Conservation (phyloP, 768 basidiomycete genomes). For the Kwoniella heveanensis region DNA sequence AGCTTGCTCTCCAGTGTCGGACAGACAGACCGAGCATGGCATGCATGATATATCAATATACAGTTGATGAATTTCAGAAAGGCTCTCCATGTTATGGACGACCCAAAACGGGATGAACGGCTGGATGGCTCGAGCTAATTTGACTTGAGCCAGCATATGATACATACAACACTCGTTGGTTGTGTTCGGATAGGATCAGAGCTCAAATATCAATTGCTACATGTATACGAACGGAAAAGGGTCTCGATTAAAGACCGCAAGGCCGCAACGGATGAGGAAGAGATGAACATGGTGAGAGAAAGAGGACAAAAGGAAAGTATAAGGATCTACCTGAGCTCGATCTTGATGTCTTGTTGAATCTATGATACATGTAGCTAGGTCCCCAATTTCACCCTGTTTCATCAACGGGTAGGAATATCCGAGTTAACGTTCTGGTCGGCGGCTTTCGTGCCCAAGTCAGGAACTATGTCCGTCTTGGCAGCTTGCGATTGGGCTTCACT, state of each 20-base stretch:
- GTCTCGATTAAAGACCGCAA: too few relatives aligned
- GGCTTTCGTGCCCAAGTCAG: slow-evolving; percentile 1
- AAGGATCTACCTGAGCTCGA: background rate
- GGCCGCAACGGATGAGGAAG: background rate
- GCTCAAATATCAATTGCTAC: background rate
- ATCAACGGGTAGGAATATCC: slow-evolving; percentile 8
- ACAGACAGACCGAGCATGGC: too few relatives aligned
- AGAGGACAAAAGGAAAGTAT: background rate
- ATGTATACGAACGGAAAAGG: background rate
- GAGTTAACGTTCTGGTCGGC: slow-evolving; percentile 1
- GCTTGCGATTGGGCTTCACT: background rate
- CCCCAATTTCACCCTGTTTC: too few relatives aligned
- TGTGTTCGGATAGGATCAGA: background rate
- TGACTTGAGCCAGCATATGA: background rate
- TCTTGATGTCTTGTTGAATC: background rate
- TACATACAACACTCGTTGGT: background rate
- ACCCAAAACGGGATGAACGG: too few relatives aligned
- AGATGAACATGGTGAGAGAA: background rate
- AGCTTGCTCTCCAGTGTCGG: too few relatives aligned
- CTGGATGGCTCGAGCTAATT: too few relatives aligned
- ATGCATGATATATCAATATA: background rate
- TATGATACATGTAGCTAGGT: background rate
- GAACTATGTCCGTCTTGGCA: background rate
- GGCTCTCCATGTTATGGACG: too few relatives aligned
- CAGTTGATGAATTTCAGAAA: background rate